Percentiles rank a stretch among this genome's conserved stretches.
phyloP scores from a whole-genome alignment of 2,329 filamentous ascomycete species.

The Aspergillus pseudoterreus region DNA sequence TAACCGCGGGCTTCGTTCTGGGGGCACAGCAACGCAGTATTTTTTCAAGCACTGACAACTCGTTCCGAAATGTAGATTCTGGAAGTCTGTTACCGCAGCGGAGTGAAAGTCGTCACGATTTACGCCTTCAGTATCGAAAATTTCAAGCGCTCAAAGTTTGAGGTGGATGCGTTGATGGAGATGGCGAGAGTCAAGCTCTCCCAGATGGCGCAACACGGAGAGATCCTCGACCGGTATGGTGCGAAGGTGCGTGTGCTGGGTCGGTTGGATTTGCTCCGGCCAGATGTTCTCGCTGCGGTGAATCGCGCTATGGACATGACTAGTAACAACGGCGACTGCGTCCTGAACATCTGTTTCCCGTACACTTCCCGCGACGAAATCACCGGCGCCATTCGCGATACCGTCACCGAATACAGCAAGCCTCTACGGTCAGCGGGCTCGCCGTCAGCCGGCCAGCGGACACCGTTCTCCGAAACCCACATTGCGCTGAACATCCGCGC shows the following conservation, averaged over 20 bases:
- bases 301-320: constrained; percentile 84
- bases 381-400: constrained; percentile 80
- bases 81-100: constrained; percentile 96
- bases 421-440: constrained; percentile 52
- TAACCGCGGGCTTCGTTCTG: background rate
- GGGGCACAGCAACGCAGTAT: background rate
- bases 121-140: constrained; percentile 99
- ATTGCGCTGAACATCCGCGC: constrained; percentile 83
- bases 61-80: constrained; percentile 62
- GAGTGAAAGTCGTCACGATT: constrained; percentile 93
- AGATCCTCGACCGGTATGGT: constrained; percentile 87
- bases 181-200: constrained; percentile 93
- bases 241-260: constrained; percentile 82
- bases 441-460: constrained; percentile 41
- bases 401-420: constrained; percentile 79
- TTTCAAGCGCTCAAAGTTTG: constrained; percentile 93
- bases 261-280: constrained; percentile 75
- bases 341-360: constrained; percentile 94
- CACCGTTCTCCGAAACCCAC: constrained; percentile 80
- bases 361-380: constrained; percentile 97
- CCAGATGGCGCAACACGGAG: constrained; percentile 88
- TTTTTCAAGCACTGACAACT: background rate
- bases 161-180: constrained; percentile 95
- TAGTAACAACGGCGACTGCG: constrained; percentile 73
- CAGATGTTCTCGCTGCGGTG: constrained; percentile 84